Evolutionary conservation across 2,329 filamentous ascomycete genomes (phyloP).

Genomic region (Magnaporthales sp.): DNA sequence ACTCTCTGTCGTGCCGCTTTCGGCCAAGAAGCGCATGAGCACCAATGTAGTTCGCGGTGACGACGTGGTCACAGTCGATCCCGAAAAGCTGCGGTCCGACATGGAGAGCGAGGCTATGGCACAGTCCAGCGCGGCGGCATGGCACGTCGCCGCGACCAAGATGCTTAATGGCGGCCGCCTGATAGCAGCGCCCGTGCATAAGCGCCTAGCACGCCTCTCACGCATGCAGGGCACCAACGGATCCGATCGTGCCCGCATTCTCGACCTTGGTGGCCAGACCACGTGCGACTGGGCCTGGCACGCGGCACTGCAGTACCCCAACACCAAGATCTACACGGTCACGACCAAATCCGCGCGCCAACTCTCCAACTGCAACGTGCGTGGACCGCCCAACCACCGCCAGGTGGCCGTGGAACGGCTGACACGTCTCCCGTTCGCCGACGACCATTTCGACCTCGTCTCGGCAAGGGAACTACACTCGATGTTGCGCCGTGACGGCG

Average conservation of each 20-base stretch:
- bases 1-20: conserved; percentile 60
- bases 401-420: conserved; percentile 70
- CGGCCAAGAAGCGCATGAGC: conserved; percentile 61
- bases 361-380: conserved; percentile 64
- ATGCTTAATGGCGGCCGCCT: conserved; percentile 56
- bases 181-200: conserved; percentile 54
- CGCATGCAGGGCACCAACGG: conserved; percentile 24
- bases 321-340: conserved; percentile 81
- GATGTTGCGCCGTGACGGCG: conserved; percentile 64
- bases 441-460: conserved; percentile 83
- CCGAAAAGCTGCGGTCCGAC: conserved; percentile 56
- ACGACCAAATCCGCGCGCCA: conserved; percentile 63
- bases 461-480: conserved; percentile 82
- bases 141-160: conserved; percentile 54
- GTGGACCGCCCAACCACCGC: conserved; percentile 80
- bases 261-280: conserved; percentile 79
- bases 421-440: conserved; percentile 75
- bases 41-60: conserved; percentile 67
- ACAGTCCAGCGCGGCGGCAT: conserved; percentile 55
- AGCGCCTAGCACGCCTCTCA: conserved; percentile 48
- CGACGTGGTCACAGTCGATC: conserved; percentile 49
- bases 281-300: conserved; percentile 96
- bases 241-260: conserved; percentile 52
- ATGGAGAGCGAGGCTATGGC: conserved; percentile 73
- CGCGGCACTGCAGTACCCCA: conserved; percentile 75